Conservation (phyloP, 1,139 yeast species). For the Oligophagozyma castellii region DNA sequence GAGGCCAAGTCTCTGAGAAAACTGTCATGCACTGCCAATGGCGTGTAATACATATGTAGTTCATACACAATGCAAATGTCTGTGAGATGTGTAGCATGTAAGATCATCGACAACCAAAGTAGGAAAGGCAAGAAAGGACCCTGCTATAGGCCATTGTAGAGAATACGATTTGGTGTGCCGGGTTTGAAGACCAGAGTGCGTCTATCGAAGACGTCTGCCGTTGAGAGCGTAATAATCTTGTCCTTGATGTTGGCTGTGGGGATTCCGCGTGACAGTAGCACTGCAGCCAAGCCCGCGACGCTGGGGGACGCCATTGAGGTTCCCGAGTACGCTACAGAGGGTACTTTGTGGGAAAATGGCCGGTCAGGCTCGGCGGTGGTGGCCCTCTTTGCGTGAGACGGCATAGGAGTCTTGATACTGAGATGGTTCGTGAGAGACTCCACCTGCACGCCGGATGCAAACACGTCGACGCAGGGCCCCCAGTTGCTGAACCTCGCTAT, state of each 20-base stretch:
- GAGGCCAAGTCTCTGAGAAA: too few species aligned
- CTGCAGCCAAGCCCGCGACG: slow-evolving; percentile 62
- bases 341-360: background rate
- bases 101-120: too few species aligned
- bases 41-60: too few species aligned
- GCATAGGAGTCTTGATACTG: slow-evolving; percentile 5
- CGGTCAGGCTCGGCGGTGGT: too few species aligned
- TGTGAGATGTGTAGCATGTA: too few species aligned
- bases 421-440: slow-evolving; percentile 21
- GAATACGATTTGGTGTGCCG: slow-evolving; percentile 34
- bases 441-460: slow-evolving; percentile 68
- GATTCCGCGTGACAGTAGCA: slow-evolving; percentile 48
- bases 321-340: slow-evolving; percentile 42
- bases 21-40: too few species aligned
- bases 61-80: too few species aligned
- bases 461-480: slow-evolving; percentile 78
- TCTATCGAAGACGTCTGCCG: slow-evolving; percentile 25
- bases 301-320: slow-evolving; percentile 85
- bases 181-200: slow-evolving; percentile 29
- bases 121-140: too few species aligned
- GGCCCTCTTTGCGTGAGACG: too few species aligned
- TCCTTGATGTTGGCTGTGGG: slow-evolving; percentile 27
- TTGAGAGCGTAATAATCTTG: slow-evolving; percentile 28
- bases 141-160: slow-evolving; percentile 27
- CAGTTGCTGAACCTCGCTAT: slow-evolving; percentile 72